phyloP scores from a whole-genome alignment of 2,329 filamentous ascomycete species.

The Aspergillus novoparasiticus region DNA sequence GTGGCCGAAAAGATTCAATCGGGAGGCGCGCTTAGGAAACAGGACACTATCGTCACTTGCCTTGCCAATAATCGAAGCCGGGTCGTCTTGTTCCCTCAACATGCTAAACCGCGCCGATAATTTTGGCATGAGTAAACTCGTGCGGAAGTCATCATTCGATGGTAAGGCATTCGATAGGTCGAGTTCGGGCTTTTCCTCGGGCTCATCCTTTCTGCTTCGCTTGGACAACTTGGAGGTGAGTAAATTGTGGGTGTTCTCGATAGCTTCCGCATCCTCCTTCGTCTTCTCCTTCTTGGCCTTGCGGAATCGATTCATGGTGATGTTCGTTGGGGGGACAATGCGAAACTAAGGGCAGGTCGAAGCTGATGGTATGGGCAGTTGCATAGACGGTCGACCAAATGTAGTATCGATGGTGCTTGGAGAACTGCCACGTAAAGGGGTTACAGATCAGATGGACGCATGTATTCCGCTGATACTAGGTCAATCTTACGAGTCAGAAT shows the following conservation, averaged over 20 bases:
- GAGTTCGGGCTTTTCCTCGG: constrained; percentile 59
- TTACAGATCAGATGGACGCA: neutral
- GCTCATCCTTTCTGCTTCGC: constrained; percentile 52
- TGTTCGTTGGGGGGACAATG: neutral
- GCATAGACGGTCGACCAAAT: neutral
- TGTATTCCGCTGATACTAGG: constrained; percentile 5
- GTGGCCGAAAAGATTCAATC: constrained; percentile 72
- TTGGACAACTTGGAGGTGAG: constrained; percentile 47
- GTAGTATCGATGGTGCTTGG: neutral
- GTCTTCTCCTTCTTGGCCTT: constrained; percentile 41
- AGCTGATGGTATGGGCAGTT: neutral
- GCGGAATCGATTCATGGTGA: constrained; percentile 45
- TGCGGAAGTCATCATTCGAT: constrained; percentile 85
- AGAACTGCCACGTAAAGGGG: neutral
- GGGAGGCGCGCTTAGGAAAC: constrained; percentile 77
- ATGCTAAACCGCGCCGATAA: constrained; percentile 95
- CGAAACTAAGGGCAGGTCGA: neutral
- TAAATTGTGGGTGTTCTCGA: constrained; percentile 44
- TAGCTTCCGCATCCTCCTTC: constrained; percentile 22
- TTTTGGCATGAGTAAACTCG: constrained; percentile 92
- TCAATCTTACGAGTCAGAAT: constrained; percentile 16
- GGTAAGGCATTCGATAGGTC: constrained; percentile 77
- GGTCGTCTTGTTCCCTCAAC: constrained; percentile 92
- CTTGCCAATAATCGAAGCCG: constrained; percentile 84
- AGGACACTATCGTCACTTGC: constrained; percentile 94